Percentiles rank a stretch among this genome's conserved stretches.
Evolutionary conservation across 2,329 filamentous ascomycete genomes (phyloP).

Genomic region (Claviceps maximensis): DNA sequence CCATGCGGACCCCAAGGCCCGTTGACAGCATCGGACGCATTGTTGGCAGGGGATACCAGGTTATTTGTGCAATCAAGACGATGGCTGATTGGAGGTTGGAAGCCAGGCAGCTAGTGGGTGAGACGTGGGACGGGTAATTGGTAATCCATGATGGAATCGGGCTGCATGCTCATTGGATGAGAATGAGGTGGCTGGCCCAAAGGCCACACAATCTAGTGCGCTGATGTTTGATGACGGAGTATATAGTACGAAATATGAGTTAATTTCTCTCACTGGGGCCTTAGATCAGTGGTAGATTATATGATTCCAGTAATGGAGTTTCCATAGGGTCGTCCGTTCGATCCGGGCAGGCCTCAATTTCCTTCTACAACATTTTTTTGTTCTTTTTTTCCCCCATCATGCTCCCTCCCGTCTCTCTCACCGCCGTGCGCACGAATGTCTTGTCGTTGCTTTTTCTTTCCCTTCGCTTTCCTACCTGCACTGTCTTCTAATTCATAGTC

Average conservation of each 20-base stretch:
- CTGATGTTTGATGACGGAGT: accelerated
- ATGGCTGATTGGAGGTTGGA: too few species aligned
- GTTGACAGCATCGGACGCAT: too few species aligned
- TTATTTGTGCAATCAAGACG: too few species aligned
- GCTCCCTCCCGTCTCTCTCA: too few species aligned
- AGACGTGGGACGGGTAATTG: background rate
- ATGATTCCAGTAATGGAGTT: constrained; percentile 5
- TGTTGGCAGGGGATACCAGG: too few species aligned
- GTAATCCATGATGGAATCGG: background rate
- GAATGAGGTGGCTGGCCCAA: background rate
- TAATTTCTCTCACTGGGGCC: background rate
- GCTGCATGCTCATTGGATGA: background rate
- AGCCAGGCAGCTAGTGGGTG: too few species aligned
- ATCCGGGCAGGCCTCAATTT: constrained; percentile 7
- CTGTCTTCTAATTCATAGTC: too few species aligned
- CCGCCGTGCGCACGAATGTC: too few species aligned
- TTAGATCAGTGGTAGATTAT: constrained; percentile 8
- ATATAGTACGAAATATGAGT: background rate
- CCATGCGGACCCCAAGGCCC: too few species aligned
- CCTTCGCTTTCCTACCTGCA: too few species aligned
- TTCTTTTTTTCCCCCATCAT: background rate
- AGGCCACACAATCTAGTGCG: background rate
- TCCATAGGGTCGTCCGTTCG: constrained; percentile 8
- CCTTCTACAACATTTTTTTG: background rate
- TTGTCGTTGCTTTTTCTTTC: too few species aligned